Percentiles rank a stretch among this genome's conserved stretches.
These are phyloP conservation scores for Colletotrichum cuscutae DNA, from an alignment of 2,329 filamentous ascomycete species.

Conservation along the genomic window DNA sequence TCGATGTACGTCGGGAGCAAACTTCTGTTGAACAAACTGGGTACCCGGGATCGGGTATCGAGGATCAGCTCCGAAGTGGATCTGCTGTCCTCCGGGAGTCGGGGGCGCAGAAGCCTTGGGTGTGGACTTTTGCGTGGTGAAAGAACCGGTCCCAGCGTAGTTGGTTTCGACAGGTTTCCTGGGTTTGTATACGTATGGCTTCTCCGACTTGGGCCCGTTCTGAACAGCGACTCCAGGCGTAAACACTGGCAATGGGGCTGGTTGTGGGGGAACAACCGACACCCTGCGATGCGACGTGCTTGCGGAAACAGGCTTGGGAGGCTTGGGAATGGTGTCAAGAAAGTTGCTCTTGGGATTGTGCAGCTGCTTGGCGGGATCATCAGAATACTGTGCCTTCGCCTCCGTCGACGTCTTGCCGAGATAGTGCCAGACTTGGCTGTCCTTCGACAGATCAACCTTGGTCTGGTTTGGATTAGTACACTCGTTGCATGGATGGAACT, in stretches of 20 bases:
- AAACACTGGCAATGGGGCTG: conserved; percentile 16
- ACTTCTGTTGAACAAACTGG: conserved; percentile 41
- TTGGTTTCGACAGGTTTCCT: conserved; percentile 46
- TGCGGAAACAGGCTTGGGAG: conserved; percentile 50
- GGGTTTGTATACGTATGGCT: conserved; percentile 66
- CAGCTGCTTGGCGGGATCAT: conserved; percentile 69
- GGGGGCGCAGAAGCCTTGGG: conserved; percentile 42
- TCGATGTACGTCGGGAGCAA: conserved; percentile 34
- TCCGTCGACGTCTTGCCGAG: conserved; percentile 88
- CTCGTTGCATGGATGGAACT: conserved; percentile 76
- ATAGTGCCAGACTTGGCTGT: conserved; percentile 88
- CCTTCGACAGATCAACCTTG: conserved; percentile 76
- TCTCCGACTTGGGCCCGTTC: conserved; percentile 47
- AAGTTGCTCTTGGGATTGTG: conserved; percentile 79
- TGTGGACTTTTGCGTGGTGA: conserved; percentile 49
- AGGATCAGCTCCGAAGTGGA: conserved; percentile 43
- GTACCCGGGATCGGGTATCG: conserved; percentile 38
- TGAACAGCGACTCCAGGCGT: conserved; percentile 9
- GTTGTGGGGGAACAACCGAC: conserved; percentile 27
- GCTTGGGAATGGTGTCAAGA: conserved; percentile 74
- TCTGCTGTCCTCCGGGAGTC: conserved; percentile 40
- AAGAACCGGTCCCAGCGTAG: conserved; percentile 39
- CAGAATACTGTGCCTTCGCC: conserved; percentile 89
- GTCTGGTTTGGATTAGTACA: conserved; percentile 66
- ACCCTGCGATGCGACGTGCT: conserved; percentile 38